Evolutionary conservation across 164 flowering plant species (phyloP), one percentile per base, ranked within the genome.

Genomic region (Hamamelis virginiana): DNA sequence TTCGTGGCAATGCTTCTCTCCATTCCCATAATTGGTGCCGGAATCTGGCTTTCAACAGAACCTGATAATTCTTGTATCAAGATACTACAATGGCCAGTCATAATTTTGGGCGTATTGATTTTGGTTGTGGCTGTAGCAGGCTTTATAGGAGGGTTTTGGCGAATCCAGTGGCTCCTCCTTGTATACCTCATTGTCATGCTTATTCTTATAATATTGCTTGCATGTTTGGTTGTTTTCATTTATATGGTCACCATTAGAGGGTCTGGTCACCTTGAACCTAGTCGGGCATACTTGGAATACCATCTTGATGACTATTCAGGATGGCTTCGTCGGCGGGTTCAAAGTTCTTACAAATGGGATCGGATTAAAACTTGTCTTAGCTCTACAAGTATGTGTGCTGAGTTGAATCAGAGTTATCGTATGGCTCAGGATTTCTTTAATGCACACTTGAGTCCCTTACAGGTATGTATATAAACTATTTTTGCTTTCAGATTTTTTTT

Each of bases 81-180:
- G 75, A 75, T 91, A 59, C 77, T 95, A 4, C 97, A 91, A 77
- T 92, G 97, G 98, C 98, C 98, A 0, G 90, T 95, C 27, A 89
- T 95, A 21, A 84, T 92, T 28, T 26, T 91, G 9, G 98, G 97
- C 23, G 70, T 91, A 9, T 63, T 92, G 69, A 74, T 90, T 67
- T 74, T 94, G 52, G 68, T 86, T 0, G 92, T 82, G 15, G 95
- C 86, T 0, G 41, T 92, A 0, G 87, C 89, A 9, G 97, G 98
- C 1, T 85, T 92, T 27, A 70, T 92, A 0, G 97, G 97, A 3
- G 97, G 75, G 2, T 91, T 92, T 56, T 87, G 97, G 97, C 75
- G 93, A 28, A 79, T 91, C 44, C 79, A 86, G 0, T 78, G 81
- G 83, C 85, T 95, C 6, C 91, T 95, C 0, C 43, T 91, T 1